phyloP scores from a whole-genome alignment of 441 rosid genomes.

The Biscutella laevigata region DNA sequence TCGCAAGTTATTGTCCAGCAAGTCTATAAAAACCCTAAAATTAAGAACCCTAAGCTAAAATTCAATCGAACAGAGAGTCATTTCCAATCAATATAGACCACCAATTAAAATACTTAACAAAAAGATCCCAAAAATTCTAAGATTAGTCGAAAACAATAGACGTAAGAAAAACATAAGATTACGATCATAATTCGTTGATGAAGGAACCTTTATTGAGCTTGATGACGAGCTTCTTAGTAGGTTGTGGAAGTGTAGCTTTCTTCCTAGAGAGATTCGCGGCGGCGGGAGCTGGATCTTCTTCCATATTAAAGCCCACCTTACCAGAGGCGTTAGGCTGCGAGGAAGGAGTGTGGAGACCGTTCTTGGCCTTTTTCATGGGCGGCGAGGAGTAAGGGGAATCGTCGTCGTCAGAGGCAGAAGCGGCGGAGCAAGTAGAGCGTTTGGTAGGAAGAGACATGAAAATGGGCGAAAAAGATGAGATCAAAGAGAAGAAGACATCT shows the following conservation, averaged over 20 bases:
- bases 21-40: conserved; percentile 16
- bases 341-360: conserved; percentile 53
- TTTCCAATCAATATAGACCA: conserved; percentile 6
- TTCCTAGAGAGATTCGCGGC: conserved; percentile 83
- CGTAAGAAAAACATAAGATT: background rate
- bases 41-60: conserved; percentile 13
- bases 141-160: too few relatives aligned
- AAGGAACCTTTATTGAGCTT: conserved; percentile 71
- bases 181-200: background rate
- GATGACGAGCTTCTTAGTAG: conserved; percentile 86
- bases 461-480: conserved; percentile 12
- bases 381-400: conserved; percentile 60
- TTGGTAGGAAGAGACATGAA: conserved; percentile 93
- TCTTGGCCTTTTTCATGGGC: conserved; percentile 63
- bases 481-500: conserved; percentile 16
- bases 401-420: conserved; percentile 19
- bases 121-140: background rate
- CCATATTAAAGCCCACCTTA: conserved; percentile 49
- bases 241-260: conserved; percentile 86
- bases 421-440: conserved; percentile 47
- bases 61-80: background rate
- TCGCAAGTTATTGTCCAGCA: too few relatives aligned
- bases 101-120: background rate
- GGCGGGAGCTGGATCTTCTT: conserved; percentile 52
- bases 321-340: conserved; percentile 23